Evolutionary conservation across 352 stramenopile species (phyloP).

Genomic region (Aphanomyces cochlioides): DNA sequence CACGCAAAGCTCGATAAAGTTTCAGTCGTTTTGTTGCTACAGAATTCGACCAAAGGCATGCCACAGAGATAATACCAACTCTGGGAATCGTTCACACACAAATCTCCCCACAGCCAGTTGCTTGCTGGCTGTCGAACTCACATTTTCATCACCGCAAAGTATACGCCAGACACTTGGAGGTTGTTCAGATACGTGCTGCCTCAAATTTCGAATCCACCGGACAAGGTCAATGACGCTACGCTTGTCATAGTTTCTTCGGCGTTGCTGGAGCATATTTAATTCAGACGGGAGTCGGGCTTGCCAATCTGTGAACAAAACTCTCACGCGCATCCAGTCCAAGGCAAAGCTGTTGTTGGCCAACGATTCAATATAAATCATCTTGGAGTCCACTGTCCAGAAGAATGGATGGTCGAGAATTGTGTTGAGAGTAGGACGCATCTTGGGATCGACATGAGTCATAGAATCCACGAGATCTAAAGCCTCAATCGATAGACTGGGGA

Average conservation of each 20-base stretch:
- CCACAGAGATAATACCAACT: conserved; percentile 7
- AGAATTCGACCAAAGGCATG: not conserved
- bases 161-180: not conserved
- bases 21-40: not conserved
- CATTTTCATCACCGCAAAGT: not conserved
- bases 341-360: conserved; percentile 4
- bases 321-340: not conserved
- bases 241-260: conserved; percentile 1
- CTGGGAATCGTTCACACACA: conserved; percentile 3
- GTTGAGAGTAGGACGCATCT: not conserved
- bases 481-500: not conserved
- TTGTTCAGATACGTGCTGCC: conserved; percentile 11
- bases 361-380: conserved; percentile 13
- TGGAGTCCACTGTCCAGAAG: not conserved
- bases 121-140: not conserved
- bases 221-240: not conserved
- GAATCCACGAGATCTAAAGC: conserved; percentile 5
- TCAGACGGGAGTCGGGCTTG: not conserved
- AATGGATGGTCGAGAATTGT: not conserved
- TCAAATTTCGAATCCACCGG: conserved; percentile 23
- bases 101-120: not conserved
- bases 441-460: conserved; percentile 18
- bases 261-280: not conserved
- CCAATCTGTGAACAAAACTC: not conserved
- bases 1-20: not conserved